Evolutionary conservation across 495 filamentous ascomycete genomes (phyloP).

Genomic region (Podospora tetraspora): DNA sequence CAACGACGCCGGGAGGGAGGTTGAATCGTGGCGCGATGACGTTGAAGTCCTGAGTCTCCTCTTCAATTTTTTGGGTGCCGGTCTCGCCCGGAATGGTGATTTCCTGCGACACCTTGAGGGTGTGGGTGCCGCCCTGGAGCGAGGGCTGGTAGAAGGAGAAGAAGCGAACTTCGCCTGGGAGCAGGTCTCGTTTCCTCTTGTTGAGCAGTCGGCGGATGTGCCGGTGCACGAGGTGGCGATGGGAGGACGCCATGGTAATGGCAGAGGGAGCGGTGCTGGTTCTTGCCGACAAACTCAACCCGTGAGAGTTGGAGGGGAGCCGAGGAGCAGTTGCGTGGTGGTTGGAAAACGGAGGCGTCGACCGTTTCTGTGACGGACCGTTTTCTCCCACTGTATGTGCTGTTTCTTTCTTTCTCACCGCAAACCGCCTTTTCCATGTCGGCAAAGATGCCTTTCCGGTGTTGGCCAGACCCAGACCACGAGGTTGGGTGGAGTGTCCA

Average conservation of each 20-base stretch:
- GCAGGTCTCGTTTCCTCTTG: not conserved
- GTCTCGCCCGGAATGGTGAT: not conserved
- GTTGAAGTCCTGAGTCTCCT: constrained; percentile 23
- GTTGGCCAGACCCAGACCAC: not conserved
- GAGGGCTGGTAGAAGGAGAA: constrained; percentile 30
- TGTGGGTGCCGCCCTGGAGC: constrained; percentile 25
- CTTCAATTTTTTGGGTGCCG: not conserved
- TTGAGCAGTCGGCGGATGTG: not conserved
- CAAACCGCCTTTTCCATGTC: not conserved
- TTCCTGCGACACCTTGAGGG: constrained; percentile 19
- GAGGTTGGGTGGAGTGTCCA: not conserved
- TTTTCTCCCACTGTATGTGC: no score
- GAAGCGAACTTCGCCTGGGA: constrained; percentile 25
- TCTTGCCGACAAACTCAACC: not conserved
- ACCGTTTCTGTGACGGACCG: no score
- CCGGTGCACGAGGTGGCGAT: not conserved
- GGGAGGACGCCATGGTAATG: not conserved
- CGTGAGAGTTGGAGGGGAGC: not conserved
- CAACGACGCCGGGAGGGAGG: constrained; percentile 25
- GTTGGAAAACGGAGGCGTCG: no score
- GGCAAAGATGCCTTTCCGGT: not conserved
- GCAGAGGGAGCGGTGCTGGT: no score
- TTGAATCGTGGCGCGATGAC: constrained; percentile 34
- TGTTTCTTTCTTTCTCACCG: no score
- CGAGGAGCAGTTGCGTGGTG: no score